These are phyloP conservation scores for Mangifera indica DNA, from an alignment of 345 rosid species.

Conservation along the genomic window DNA sequence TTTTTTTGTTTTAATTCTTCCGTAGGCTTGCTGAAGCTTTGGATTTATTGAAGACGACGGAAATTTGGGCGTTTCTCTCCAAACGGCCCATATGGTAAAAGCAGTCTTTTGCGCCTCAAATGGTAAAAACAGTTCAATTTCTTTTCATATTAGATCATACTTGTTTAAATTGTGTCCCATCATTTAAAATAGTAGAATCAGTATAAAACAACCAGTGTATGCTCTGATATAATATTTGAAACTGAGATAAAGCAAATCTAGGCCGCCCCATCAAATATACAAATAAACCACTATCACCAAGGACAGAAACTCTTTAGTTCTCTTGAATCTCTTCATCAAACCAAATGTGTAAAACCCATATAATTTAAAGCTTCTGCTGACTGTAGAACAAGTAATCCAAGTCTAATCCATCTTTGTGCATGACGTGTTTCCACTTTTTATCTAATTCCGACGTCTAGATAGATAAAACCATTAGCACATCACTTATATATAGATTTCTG, in stretches of 20 bases:
- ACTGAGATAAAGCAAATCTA: neutral
- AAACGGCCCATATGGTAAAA: no score
- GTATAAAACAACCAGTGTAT: no score
- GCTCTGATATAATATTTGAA: neutral
- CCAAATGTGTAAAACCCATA: neutral
- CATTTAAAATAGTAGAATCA: no score
- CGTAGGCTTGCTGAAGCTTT: no score
- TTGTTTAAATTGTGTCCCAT: no score
- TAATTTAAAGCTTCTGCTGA: neutral
- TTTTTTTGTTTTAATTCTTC: no score
- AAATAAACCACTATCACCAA: neutral
- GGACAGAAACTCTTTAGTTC: neutral
- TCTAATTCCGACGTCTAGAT: neutral
- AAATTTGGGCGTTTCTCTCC: no score
- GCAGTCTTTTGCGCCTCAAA: no score
- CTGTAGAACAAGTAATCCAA: neutral
- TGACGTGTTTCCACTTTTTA: neutral
- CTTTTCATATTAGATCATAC: no score
- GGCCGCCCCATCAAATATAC: neutral
- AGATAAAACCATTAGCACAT: neutral
- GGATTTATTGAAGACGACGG: no score
- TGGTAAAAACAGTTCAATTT: no score
- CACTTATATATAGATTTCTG: neutral
- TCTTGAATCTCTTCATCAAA: neutral
- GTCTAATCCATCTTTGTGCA: neutral